phyloP scores from a whole-genome alignment of 495 filamentous ascomycete genomes.

The Physcia stellaris region DNA sequence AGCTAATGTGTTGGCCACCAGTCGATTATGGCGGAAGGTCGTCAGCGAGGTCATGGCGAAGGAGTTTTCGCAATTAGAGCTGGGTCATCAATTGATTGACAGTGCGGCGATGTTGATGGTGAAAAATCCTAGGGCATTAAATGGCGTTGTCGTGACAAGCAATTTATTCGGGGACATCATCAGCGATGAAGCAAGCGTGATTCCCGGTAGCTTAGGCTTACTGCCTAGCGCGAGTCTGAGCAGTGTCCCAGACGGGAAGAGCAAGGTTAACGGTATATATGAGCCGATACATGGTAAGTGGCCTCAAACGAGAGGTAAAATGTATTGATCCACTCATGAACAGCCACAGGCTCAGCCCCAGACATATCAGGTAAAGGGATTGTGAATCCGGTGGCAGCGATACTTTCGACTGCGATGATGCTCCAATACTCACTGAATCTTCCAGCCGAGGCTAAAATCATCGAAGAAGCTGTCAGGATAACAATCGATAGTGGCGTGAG shows the following conservation, averaged over 20 bases:
- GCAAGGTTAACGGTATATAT: conserved; percentile 56
- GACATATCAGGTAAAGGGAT: conserved; percentile 80
- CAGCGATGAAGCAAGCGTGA: conserved; percentile 89
- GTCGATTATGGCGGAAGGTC: conserved; percentile 78
- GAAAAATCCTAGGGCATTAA: conserved; percentile 81
- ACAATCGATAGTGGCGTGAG: conserved; percentile 62
- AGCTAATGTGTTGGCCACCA: conserved; percentile 91
- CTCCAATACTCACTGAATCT: conserved; percentile 75
- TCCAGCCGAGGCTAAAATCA: conserved; percentile 51
- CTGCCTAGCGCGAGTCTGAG: conserved; percentile 81
- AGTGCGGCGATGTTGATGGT: conserved; percentile 95
- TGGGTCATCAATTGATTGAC: conserved; percentile 89
- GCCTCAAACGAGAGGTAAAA: background rate
- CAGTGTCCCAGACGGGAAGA: conserved; percentile 62
- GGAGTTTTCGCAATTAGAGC: conserved; percentile 79
- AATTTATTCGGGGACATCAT: conserved; percentile 98
- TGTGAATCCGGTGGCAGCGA: conserved; percentile 54
- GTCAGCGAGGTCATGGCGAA: conserved; percentile 63
- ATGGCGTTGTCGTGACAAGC: conserved; percentile 85
- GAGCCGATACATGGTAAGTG: conserved; percentile 81
- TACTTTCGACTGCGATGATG: conserved; percentile 70
- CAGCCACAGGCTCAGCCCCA: conserved; percentile 41
- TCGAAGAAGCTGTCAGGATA: conserved; percentile 69
- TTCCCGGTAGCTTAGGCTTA: conserved; percentile 81
- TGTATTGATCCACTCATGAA: background rate